A percentile compares a stretch with the other conserved stretches of the same genome.
phyloP scores from a whole-genome alignment of 805 yeast species.

The Sugiyamaella boreocaroliniensis region DNA sequence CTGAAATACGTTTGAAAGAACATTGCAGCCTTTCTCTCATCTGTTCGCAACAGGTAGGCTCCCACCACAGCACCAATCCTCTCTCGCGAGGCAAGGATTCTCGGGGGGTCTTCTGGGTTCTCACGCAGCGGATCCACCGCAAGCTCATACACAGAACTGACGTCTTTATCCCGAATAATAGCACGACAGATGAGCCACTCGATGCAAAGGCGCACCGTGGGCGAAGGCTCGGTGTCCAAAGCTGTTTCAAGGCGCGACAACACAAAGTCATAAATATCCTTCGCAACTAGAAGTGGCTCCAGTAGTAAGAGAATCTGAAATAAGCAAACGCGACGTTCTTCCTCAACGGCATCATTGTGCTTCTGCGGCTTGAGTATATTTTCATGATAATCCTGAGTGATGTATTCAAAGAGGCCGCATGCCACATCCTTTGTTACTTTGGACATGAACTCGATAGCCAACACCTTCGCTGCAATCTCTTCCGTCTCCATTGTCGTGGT shows the following conservation, averaged over 20 bases:
- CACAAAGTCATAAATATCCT: slow-evolving; percentile 19
- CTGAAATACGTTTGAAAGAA: slow-evolving; percentile 42
- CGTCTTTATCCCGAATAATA: slow-evolving; percentile 28
- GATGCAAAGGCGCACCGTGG: slow-evolving; percentile 62
- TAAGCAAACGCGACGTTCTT: slow-evolving; percentile 54
- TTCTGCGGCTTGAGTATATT: slow-evolving; percentile 45
- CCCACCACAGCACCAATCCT: slow-evolving; percentile 53
- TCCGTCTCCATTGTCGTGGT: slow-evolving; percentile 42
- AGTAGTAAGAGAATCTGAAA: slow-evolving; percentile 45
- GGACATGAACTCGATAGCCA: slow-evolving; percentile 43
- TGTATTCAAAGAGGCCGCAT: slow-evolving; percentile 19
- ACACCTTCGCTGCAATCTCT: slow-evolving; percentile 50
- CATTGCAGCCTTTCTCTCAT: slow-evolving; percentile 14
- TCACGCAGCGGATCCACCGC: slow-evolving; percentile 14
- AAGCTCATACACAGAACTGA: slow-evolving; percentile 15
- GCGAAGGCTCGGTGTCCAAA: slow-evolving; percentile 65
- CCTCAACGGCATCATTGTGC: slow-evolving; percentile 64
- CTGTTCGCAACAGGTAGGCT: slow-evolving; percentile 34
- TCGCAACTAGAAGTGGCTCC: slow-evolving; percentile 29
- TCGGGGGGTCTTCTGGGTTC: slow-evolving; percentile 36
- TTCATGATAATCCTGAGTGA: slow-evolving; percentile 35
- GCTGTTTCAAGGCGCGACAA: slow-evolving; percentile 31
- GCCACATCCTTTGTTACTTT: slow-evolving; percentile 8
- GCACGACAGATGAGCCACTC: slow-evolving; percentile 68
- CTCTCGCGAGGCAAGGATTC: slow-evolving; percentile 55